Percentiles rank a stretch among this genome's conserved stretches.
Evolutionary conservation across 2,329 filamentous ascomycete genomes (phyloP).

Genomic region (Herpotrichia juniperi): DNA sequence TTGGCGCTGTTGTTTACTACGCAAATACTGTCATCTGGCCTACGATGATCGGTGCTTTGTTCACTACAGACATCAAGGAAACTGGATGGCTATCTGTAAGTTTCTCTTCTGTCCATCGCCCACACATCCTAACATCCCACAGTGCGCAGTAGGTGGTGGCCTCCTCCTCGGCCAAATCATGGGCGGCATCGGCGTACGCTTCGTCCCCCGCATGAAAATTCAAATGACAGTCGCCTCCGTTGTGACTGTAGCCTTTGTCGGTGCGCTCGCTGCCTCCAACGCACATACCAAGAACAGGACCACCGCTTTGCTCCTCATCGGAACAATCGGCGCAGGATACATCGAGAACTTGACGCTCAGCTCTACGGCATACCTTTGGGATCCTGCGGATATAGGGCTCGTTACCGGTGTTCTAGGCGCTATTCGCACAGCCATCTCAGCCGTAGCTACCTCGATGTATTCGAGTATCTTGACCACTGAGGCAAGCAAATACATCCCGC

Average conservation of each 20-base stretch:
- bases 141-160: constrained; percentile 40
- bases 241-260: constrained; percentile 32
- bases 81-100: constrained; percentile 40
- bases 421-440: constrained; percentile 33
- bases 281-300: constrained; percentile 23
- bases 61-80: constrained; percentile 31
- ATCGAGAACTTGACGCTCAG: constrained; percentile 39
- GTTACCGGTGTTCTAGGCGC: constrained; percentile 37
- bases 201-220: constrained; percentile 36
- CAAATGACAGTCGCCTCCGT: constrained; percentile 37
- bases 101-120: background rate
- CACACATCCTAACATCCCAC: constrained; percentile 8
- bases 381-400: constrained; percentile 39
- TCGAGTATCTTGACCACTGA: constrained; percentile 37
- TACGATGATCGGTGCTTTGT: constrained; percentile 33
- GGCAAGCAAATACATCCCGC: constrained; percentile 30
- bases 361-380: constrained; percentile 35
- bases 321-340: constrained; percentile 33
- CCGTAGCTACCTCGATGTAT: constrained; percentile 35
- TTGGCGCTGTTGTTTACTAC: constrained; percentile 44
- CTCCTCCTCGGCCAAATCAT: constrained; percentile 38
- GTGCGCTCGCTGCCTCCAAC: constrained; percentile 27
- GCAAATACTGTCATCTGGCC: constrained; percentile 41
- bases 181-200: constrained; percentile 36
- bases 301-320: constrained; percentile 29